Evolutionary conservation across 805 yeast genomes (phyloP), one percentile per base, ranked within the genome.

Genomic region (Allodekkera sacchari): DNA sequence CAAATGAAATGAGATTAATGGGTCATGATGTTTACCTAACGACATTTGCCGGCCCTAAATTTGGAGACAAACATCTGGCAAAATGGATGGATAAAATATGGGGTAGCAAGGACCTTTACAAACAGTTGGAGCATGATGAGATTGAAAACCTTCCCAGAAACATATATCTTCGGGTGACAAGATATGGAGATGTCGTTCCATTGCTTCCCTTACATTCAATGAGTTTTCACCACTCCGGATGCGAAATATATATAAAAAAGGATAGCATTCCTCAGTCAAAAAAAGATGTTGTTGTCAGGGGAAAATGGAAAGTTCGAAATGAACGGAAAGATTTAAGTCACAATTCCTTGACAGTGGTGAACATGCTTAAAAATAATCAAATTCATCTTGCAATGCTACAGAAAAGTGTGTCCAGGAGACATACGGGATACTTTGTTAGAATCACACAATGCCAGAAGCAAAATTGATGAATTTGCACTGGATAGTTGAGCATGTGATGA

Each of bases 11-110:
- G 28, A 55, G 66, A 34, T 44, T 72, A 13, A 40, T 69, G 47
- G 84, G 83, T 0, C 57, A 56, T 35, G 50, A 68, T 6, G 79
- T 82, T 1, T 47, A 66, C 24, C 71, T 78, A 1, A 52, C 79
- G 13, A 63, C 81, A 1, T 75, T 58, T 54, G 92, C 78, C 2
- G 67, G 74, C 10, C 84, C 89, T 1, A 71, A 71, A 41, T 58
- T 81, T 22, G 85, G 84, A 4, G 76, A 79, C 48, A 41, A 42
- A 3, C 50, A 52, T 3, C 63, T 77, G 50, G 62, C 67, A 18
- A 45, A 53, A 19, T 77, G 72, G 64, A 65, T 75, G 25, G 77
- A 82, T 50, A 32, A 42, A 0, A 28, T 67, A 5, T 77, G 75
- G 41, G 47, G 61, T 10, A 64, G 73, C 0, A 44, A n/a, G 9